phyloP scores from a whole-genome alignment of 2,329 filamentous ascomycete genomes.

The Nemania sp. region DNA sequence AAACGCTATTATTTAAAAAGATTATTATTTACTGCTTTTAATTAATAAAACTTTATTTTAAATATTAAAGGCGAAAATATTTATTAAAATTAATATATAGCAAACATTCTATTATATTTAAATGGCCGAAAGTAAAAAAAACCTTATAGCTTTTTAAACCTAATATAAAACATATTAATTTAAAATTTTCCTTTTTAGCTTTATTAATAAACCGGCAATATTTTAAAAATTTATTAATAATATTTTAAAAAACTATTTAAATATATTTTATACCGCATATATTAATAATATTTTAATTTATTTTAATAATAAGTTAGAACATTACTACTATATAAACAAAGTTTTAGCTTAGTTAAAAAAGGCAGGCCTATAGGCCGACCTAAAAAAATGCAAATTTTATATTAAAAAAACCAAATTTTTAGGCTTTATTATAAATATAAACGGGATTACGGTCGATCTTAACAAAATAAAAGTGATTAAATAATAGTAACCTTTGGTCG shows the following conservation, averaged over 20 bases:
- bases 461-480: background rate
- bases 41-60: background rate
- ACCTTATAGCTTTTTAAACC: too few species aligned
- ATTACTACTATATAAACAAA: too few species aligned
- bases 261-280: background rate
- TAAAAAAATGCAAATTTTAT: too few species aligned
- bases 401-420: too few species aligned
- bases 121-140: background rate
- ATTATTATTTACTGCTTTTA: too few species aligned
- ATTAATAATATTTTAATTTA: background rate
- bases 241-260: background rate
- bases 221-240: background rate
- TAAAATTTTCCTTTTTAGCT: too few species aligned
- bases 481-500: background rate
- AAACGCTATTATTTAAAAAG: too few species aligned
- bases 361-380: too few species aligned
- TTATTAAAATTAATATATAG: slow-evolving; percentile 1
- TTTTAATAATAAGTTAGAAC: background rate
- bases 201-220: too few species aligned
- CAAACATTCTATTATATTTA: background rate
- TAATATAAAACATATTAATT: too few species aligned
- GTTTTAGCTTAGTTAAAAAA: too few species aligned
- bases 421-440: background rate
- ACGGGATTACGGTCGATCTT: background rate
- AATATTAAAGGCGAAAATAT: background rate